These are phyloP conservation scores for Apiospora marii DNA, from an alignment of 2,329 filamentous ascomycete species.

Conservation along the genomic window DNA sequence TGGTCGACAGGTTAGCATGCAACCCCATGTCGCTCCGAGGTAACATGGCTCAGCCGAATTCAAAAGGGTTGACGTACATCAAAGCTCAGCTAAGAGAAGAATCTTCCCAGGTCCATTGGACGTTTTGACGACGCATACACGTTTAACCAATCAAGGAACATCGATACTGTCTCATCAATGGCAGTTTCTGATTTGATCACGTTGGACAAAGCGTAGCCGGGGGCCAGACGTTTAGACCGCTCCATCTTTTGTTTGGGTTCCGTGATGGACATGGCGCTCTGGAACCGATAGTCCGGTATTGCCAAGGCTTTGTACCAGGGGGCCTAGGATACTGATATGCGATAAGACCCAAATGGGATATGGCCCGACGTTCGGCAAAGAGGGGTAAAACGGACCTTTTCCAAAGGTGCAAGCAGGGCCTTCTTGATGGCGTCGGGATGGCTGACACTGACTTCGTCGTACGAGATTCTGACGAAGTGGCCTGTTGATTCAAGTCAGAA, in stretches of 20 bases:
- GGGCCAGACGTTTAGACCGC: constrained; percentile 25
- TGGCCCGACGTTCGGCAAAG: neutral
- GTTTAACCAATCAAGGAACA: constrained; percentile 25
- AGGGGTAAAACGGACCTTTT: constrained; percentile 23
- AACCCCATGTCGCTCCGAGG: neutral
- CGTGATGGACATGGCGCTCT: constrained; percentile 27
- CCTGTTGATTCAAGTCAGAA: neutral
- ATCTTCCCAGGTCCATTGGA: constrained; percentile 28
- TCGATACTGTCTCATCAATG: constrained; percentile 19
- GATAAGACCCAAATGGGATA: neutral
- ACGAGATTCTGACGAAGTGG: constrained; percentile 24
- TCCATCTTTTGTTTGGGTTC: constrained; percentile 30
- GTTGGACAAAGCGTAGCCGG: constrained; percentile 39
- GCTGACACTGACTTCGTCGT: constrained; percentile 25
- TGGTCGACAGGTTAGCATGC: neutral
- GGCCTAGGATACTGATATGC: neutral
- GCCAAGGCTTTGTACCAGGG: constrained; percentile 26
- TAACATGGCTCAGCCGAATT: neutral
- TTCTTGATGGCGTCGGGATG: constrained; percentile 18
- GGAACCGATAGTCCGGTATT: constrained; percentile 29
- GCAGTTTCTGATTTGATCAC: constrained; percentile 28
- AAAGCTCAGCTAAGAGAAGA: constrained; percentile 34
- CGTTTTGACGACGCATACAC: constrained; percentile 2
- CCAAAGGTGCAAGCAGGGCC: constrained; percentile 10
- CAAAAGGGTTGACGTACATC: constrained; percentile 31